These are phyloP conservation scores for Hepatocystis sp. DNA, from an alignment of 169 alveolate genomes.

Conservation along the genomic window DNA sequence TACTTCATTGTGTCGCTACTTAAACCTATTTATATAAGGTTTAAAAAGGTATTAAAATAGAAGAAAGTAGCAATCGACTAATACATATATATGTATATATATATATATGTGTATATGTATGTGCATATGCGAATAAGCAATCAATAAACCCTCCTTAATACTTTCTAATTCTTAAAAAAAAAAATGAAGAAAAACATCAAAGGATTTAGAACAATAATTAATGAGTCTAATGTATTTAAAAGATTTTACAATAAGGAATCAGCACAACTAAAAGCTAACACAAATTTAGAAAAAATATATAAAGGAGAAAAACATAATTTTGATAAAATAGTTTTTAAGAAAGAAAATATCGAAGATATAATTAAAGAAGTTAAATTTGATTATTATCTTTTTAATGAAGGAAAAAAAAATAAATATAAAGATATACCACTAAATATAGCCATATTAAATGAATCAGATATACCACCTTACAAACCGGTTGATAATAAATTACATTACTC, in stretches of 20 bases:
- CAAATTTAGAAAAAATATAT: slow-evolving; percentile 61
- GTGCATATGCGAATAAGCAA: too few species aligned
- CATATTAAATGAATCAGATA: slow-evolving; percentile 79
- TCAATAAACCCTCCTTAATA: too few species aligned
- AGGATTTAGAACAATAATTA: slow-evolving; percentile 4
- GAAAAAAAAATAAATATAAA: slow-evolving; percentile 80
- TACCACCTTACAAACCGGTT: slow-evolving; percentile 78
- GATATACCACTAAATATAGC: slow-evolving; percentile 84
- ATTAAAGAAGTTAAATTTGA: slow-evolving; percentile 87
- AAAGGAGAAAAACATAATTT: slow-evolving; percentile 77
- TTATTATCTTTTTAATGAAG: slow-evolving; percentile 86
- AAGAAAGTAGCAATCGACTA: too few species aligned
- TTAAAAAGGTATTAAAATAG: too few species aligned
- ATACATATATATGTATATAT: too few species aligned
- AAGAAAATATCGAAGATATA: slow-evolving; percentile 84
- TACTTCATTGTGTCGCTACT: too few species aligned
- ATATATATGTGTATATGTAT: too few species aligned
- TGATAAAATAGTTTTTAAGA: slow-evolving; percentile 79
- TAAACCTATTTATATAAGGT: too few species aligned
- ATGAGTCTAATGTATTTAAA: slow-evolving; percentile 15
- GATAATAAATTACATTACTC: slow-evolving; percentile 87
- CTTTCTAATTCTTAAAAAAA: too few species aligned
- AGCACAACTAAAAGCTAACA: slow-evolving; percentile 22
- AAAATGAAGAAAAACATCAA: slow-evolving; percentile 57
- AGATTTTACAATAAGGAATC: slow-evolving; percentile 21